These are phyloP conservation scores for Kwoniella newhampshirensis DNA, from an alignment of 768 basidiomycete species.

Conservation along the genomic window DNA sequence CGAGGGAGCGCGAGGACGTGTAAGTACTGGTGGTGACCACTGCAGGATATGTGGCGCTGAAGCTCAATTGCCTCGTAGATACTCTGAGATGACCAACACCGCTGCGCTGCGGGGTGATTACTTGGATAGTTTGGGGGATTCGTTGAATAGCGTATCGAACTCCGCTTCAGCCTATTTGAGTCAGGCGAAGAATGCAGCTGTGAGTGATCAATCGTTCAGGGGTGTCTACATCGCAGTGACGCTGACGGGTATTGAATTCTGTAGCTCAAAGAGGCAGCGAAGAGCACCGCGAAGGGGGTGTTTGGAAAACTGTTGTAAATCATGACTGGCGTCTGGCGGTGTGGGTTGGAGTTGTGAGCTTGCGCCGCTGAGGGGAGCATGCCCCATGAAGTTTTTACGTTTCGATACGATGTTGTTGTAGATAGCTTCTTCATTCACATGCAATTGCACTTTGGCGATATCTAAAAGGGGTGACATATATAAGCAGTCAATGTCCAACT, in stretches of 20 bases:
- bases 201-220: slow-evolving; percentile 18
- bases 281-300: slow-evolving; percentile 43
- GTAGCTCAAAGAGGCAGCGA: slow-evolving; percentile 51
- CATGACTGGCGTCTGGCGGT: too few species aligned
- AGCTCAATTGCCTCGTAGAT: slow-evolving; percentile 17
- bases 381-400: too few species aligned
- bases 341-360: too few species aligned
- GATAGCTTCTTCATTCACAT: too few species aligned
- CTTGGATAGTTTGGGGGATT: slow-evolving; percentile 45
- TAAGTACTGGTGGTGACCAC: slow-evolving; percentile 24
- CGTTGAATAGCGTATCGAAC: slow-evolving; percentile 37
- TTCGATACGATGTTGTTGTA: too few species aligned
- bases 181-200: slow-evolving; percentile 46
- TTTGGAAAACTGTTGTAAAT: slow-evolving; percentile 43
- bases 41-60: not conserved
- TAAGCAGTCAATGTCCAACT: too few species aligned
- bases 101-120: slow-evolving; percentile 43
- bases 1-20: slow-evolving; percentile 46
- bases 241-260: not conserved
- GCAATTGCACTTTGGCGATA: too few species aligned
- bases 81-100: slow-evolving; percentile 49
- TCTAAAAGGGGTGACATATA: too few species aligned
- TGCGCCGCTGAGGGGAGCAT: too few species aligned
- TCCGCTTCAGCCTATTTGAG: slow-evolving; percentile 41
- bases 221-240: not conserved